Conservation (phyloP, 352 stramenopile species). For the Peronosclerospora sorghi region DNA sequence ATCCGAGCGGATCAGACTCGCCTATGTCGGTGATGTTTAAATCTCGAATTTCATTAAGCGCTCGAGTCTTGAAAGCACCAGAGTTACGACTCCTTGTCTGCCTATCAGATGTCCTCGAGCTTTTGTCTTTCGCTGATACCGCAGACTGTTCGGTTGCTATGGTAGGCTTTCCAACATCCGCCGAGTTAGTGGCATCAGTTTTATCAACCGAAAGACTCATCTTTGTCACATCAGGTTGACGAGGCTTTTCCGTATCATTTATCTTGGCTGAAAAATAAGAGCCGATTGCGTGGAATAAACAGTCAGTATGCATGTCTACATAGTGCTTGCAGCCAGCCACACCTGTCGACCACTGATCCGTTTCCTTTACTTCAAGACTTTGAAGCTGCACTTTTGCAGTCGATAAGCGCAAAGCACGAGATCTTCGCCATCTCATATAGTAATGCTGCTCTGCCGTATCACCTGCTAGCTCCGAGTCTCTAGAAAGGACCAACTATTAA, state of each 20-base stretch:
- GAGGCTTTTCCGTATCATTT: not conserved
- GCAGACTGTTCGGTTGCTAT: not conserved
- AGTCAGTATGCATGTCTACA: not conserved
- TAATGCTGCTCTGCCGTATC: slow-evolving; percentile 28
- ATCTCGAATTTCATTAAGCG: slow-evolving; percentile 10
- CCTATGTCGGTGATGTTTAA: slow-evolving; percentile 29
- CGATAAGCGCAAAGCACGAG: slow-evolving; percentile 34
- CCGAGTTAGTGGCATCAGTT: not conserved
- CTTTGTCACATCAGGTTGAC: not conserved
- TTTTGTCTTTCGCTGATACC: not conserved
- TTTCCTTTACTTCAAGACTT: slow-evolving; percentile 19
- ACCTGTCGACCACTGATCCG: slow-evolving; percentile 25
- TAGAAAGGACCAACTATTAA: slow-evolving; percentile 7
- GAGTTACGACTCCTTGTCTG: slow-evolving; percentile 18
- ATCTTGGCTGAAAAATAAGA: not conserved
- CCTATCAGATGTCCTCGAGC: slow-evolving; percentile 14
- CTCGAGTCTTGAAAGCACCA: slow-evolving; percentile 3
- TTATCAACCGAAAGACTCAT: not conserved
- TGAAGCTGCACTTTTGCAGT: slow-evolving; percentile 22
- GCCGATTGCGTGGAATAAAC: not conserved
- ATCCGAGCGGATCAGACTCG: slow-evolving; percentile 14
- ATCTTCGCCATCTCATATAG: slow-evolving; percentile 47
- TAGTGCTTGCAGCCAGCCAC: not conserved
- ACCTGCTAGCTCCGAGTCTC: slow-evolving; percentile 25
- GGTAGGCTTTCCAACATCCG: not conserved